phyloP scores from a whole-genome alignment of 257 asterid species.

The Nicotiana tabacum region DNA sequence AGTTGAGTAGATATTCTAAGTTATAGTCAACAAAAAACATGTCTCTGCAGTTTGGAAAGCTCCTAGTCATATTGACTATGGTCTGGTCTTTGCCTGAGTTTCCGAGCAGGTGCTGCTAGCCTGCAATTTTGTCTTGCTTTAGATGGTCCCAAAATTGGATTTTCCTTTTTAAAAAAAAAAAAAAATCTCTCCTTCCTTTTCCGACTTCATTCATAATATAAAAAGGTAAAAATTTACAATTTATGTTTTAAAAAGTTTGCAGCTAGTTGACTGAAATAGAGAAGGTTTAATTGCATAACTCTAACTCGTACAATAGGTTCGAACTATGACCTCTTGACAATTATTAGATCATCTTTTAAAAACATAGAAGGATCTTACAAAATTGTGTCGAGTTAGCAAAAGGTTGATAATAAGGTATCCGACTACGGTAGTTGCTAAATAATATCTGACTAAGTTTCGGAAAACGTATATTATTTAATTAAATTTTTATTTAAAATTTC shows the following conservation, averaged over 20 bases:
- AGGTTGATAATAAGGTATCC: too few relatives aligned
- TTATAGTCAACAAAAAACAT: background rate
- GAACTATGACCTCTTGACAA: background rate
- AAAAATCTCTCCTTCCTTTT: background rate
- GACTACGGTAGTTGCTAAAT: too few relatives aligned
- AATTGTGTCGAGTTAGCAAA: background rate
- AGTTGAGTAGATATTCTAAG: background rate
- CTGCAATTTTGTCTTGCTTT: background rate
- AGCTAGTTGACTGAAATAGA: background rate
- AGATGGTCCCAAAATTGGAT: background rate
- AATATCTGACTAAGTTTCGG: too few relatives aligned
- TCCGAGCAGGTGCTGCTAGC: background rate
- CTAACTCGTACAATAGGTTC: background rate
- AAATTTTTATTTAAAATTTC: too few relatives aligned
- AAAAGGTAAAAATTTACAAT: background rate
- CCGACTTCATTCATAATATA: background rate
- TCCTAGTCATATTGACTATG: background rate
- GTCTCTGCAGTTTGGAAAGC: background rate
- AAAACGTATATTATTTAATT: too few relatives aligned
- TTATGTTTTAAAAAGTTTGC: too few relatives aligned
- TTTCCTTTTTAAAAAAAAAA: background rate
- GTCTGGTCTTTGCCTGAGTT: background rate
- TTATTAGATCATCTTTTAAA: too few relatives aligned
- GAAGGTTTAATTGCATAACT: background rate
- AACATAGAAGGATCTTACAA: background rate